Base-by-base conservation (phyloP, 805 yeast genomes). In the Yamadazyma endophytica region DNA sequence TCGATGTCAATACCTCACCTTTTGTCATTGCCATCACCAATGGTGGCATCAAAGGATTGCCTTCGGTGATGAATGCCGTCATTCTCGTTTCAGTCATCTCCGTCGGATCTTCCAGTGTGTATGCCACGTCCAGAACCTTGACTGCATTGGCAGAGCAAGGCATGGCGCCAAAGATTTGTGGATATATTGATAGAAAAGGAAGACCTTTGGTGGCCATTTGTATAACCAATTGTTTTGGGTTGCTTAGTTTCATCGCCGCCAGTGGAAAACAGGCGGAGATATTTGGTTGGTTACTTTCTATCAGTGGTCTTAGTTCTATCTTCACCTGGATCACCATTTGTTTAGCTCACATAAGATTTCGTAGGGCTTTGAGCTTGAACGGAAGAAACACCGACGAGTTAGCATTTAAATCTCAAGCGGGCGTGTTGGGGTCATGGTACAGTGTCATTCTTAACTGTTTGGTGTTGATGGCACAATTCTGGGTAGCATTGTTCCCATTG, bases 111-210 rank as follows among this genome's bases (percentile, higher is more conserved):
- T 74, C 86, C 7, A 73, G 85, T 1, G 80, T 79, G 7, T 82
- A 70, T 50, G 85, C 79, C 7, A 73, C 82, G 39, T 76, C 86
- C 11, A 73, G 89, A 54, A 77, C 84, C 7, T 58, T 80, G 40
- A 77, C 80, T 3, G 72, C 84, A 6, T 66, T 81, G 58, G 80
- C 85, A 7, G 77, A 74, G 26, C 79, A 77, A 53, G 77, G 81
- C 13, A 69, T 70, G 45, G 79, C 80, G 13, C 89, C 88, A 21
- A 58, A 59, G 33, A 47, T 68, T 18, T 69, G 80, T 33, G 77
- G 79, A 21, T 81, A 81, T 59, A 75, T 85, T 38, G 95, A 86
- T 54, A 70, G 82, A 42, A 65, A 62, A 32, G 95, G 95, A 36
- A 73, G 95, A 49, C 95, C 96, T 12, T 53, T 82, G 32, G 75